These are phyloP conservation scores for Gynochthodes officinalis DNA, from an alignment of 257 asterid species.

Conservation along the genomic window DNA sequence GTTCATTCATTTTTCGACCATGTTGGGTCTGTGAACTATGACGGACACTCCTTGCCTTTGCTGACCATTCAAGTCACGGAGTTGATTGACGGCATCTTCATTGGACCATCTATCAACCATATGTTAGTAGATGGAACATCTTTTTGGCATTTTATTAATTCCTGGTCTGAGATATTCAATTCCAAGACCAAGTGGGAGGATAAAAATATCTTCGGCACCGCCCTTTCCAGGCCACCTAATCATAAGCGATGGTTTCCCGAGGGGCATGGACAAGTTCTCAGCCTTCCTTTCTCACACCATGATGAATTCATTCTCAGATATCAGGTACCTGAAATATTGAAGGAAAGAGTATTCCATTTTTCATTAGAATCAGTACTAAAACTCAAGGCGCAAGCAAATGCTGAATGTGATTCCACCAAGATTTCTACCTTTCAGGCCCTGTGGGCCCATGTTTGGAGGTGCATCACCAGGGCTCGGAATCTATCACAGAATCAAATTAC, in stretches of 20 bases:
- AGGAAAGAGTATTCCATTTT: conserved; percentile 38
- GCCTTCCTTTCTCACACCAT: no score
- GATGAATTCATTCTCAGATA: not conserved
- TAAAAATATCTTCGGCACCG: not conserved
- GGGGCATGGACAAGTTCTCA: conserved; percentile 1
- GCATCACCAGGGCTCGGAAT: conserved; percentile 13
- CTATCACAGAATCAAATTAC: not conserved
- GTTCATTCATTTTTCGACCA: conserved; percentile 8
- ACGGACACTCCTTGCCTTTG: conserved; percentile 35
- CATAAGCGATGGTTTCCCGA: conserved; percentile 31
- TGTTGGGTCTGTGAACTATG: conserved; percentile 35
- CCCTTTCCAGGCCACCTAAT: conserved; percentile 18
- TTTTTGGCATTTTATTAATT: conserved; percentile 47
- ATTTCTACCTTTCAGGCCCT: conserved; percentile 49
- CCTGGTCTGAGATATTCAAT: conserved; percentile 46
- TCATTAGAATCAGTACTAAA: conserved; percentile 26
- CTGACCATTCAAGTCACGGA: conserved; percentile 37
- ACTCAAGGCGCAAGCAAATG: conserved; percentile 26
- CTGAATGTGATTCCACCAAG: conserved; percentile 29
- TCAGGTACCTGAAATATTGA: conserved; percentile 16
- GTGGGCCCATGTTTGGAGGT: conserved; percentile 38
- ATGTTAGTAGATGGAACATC: conserved; percentile 31
- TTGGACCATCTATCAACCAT: conserved; percentile 42
- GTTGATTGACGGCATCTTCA: conserved; percentile 44
- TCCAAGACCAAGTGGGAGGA: no score